These are phyloP conservation scores for Cubamyces sp. DNA, from an alignment of 768 basidiomycete genomes.

Conservation along the genomic window DNA sequence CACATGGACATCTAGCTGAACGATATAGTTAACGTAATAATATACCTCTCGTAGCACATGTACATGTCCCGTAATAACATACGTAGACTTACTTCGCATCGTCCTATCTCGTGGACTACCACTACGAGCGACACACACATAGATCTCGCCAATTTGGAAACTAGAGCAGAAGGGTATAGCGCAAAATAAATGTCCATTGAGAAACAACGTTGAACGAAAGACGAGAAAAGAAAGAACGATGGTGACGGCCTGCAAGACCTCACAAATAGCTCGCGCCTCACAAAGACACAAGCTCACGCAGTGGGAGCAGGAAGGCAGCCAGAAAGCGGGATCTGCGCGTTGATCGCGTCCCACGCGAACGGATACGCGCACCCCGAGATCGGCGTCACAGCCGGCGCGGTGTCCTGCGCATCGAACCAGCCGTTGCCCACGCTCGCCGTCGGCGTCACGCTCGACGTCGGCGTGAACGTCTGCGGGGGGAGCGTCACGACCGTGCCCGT, in stretches of 20 bases:
- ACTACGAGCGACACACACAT: too few species aligned
- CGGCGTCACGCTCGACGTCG: constrained; percentile 44
- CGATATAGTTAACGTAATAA: too few species aligned
- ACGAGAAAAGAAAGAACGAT: not conserved
- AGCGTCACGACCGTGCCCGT: constrained; percentile 59
- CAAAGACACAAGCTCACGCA: not conserved
- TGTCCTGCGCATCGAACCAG: constrained; percentile 57
- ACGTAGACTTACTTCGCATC: too few species aligned
- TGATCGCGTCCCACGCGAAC: constrained; percentile 56
- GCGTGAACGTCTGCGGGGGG: constrained; percentile 51
- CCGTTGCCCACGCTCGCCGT: constrained; percentile 52
- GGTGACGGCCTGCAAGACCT: too few species aligned
- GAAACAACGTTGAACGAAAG: not conserved
- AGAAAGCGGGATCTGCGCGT: constrained; percentile 25
- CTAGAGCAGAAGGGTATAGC: too few species aligned
- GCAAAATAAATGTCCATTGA: too few species aligned
- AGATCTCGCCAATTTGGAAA: too few species aligned
- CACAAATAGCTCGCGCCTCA: too few species aligned
- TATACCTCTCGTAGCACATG: too few species aligned
- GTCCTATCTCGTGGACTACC: too few species aligned
- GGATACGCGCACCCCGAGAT: constrained; percentile 67
- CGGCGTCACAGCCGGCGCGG: constrained; percentile 54
- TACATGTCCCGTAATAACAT: too few species aligned
- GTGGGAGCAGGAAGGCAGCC: constrained; percentile 31
- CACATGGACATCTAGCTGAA: too few species aligned